Base-by-base conservation (phyloP, 169 alveolate genomes). In the Amoebophrya sp. region DNA sequence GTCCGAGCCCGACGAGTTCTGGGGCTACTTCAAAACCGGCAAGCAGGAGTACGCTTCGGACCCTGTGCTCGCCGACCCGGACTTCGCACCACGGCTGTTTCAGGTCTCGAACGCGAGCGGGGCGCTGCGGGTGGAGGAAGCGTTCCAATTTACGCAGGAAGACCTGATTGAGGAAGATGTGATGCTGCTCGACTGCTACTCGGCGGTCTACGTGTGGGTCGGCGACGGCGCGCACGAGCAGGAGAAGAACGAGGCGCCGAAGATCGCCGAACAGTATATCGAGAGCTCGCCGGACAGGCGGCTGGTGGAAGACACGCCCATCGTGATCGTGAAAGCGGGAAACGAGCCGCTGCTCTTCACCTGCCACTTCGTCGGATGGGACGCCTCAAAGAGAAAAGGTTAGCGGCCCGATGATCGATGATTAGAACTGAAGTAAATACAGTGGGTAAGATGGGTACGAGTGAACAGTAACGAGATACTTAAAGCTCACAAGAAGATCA, bases 291-390 rank as follows among this genome's bases (percentile, higher is more conserved):
- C 78, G 34, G 78, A 58, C 78, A 29, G 78, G 7, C 7, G 78
- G 23, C 0, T 4, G 0, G 78, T n/a, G 29, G 78, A 58, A 10
- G 26, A 16, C 34, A 58, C 78, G 7, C 78, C 78, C 7, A n/a
- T 58, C 23, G 78, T 58, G 34, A 10, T 58, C 26, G 78, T 58
- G 23, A 58, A 58, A 16, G 34, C 4, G 26, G 78, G 34, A 16
- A 58, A 58, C 78, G 78, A 58, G 23, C 78, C 78, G 7, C 34
- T 58, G 23, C 78, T 58, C 38, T 58, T 58, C 78, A 58, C 78
- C 78, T 58, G 78, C 78, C 78, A 58, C 78, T 58, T 58, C 78
- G 78, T 58, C 2, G 78, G 78, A 1, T 58, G 78, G 78, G 78
- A 58, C 34, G 4, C 78, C n/a, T n/a, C n/a, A n/a, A n/a, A n/a